Evolutionary conservation across 805 yeast species (phyloP).

Genomic region (Candida orba): DNA sequence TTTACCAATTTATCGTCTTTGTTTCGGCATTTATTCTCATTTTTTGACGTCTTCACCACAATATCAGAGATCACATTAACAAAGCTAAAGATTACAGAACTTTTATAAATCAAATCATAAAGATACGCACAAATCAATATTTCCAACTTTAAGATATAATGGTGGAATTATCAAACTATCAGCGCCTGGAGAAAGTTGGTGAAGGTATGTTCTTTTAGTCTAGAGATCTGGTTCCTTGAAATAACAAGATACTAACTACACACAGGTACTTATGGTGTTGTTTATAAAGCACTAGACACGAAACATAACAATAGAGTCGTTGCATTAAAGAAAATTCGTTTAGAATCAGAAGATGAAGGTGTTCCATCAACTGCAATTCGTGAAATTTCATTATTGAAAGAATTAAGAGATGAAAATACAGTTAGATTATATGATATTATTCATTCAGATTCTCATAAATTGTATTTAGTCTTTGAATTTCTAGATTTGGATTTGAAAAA

Average conservation of each 20-base stretch:
- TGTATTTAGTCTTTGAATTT: constrained; percentile 88
- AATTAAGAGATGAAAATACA: constrained; percentile 87
- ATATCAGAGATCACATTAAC: background rate
- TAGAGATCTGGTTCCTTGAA: background rate
- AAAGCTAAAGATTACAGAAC: background rate
- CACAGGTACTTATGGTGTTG: constrained; percentile 89
- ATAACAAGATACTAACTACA: background rate
- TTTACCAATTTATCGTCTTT: too few species aligned
- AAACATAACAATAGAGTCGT: constrained; percentile 89
- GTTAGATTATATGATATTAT: constrained; percentile 90
- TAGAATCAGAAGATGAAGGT: constrained; percentile 97
- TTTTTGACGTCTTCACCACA: too few species aligned
- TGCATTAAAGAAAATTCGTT: constrained; percentile 88
- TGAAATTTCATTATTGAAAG: constrained; percentile 90
- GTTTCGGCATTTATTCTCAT: too few species aligned
- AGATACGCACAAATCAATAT: too few species aligned
- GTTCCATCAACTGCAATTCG: constrained; percentile 98
- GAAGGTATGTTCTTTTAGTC: constrained; percentile 54
- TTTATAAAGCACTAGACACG: constrained; percentile 88
- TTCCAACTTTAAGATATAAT: constrained; percentile 2
- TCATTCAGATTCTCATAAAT: constrained; percentile 87
- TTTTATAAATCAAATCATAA: too few species aligned
- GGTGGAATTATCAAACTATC: constrained; percentile 78
- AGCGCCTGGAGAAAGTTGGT: constrained; percentile 92
- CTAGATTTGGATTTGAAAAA: constrained; percentile 91